Percentiles rank a stretch among this genome's conserved stretches.
These are phyloP conservation scores for Paraglomus brasilianum DNA, from an alignment of 192 early-diverging fungal species.

Conservation along the genomic window DNA sequence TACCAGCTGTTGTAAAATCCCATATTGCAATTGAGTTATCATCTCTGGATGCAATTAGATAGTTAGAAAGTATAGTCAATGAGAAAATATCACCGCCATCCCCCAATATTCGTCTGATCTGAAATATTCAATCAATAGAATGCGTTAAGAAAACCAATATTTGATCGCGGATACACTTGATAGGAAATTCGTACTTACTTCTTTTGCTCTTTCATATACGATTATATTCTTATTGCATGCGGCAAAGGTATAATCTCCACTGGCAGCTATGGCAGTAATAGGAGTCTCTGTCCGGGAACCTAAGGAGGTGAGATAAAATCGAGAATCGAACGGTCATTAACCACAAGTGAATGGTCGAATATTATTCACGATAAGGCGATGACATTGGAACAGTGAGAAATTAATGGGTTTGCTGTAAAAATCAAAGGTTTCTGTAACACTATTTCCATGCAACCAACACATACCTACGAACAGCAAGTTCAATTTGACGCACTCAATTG, in stretches of 20 bases:
- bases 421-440: no score
- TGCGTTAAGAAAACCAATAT: conserved; percentile 7
- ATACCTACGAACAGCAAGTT: conserved; percentile 71
- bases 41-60: conserved; percentile 73
- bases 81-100: conserved; percentile 52
- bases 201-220: conserved; percentile 67
- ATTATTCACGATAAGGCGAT: background rate
- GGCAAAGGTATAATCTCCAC: conserved; percentile 71
- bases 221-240: conserved; percentile 64
- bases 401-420: no score
- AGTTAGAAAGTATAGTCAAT: conserved; percentile 73
- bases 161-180: background rate
- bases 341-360: conserved; percentile 2
- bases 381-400: no score
- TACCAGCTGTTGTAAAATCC: conserved; percentile 70
- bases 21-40: conserved; percentile 81
- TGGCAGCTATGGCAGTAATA: conserved; percentile 69
- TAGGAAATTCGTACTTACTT: conserved; percentile 41
- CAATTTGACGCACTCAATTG: conserved; percentile 64
- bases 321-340: background rate
- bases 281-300: conserved; percentile 63
- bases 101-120: conserved; percentile 34
- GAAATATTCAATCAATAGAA: background rate
- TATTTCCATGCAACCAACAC: background rate
- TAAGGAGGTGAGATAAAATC: conserved; percentile 1